phyloP scores from a whole-genome alignment of 2,329 filamentous ascomycete genomes.

The Arthrobotrys musiformis region DNA sequence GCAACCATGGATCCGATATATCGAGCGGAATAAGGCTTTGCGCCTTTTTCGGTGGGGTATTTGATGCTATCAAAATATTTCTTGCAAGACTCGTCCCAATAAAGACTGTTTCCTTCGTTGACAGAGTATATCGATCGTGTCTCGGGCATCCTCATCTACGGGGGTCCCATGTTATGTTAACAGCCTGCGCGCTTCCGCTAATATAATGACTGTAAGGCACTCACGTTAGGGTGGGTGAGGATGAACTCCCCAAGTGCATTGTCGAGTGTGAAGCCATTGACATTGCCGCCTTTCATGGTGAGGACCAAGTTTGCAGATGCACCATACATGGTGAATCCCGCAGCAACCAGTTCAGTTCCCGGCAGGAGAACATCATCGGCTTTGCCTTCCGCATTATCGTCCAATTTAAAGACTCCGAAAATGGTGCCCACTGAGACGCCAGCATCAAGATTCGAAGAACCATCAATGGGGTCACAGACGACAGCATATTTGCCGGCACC shows the following conservation, averaged over 20 bases:
- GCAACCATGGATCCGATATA: slow-evolving; percentile 99
- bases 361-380: slow-evolving; percentile 89
- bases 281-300: slow-evolving; percentile 89
- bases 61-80: slow-evolving; percentile 91
- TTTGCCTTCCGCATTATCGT: slow-evolving; percentile 77
- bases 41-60: slow-evolving; percentile 73
- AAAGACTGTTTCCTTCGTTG: slow-evolving; percentile 97
- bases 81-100: slow-evolving; percentile 91
- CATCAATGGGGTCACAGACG: slow-evolving; percentile 97
- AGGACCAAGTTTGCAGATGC: slow-evolving; percentile 95
- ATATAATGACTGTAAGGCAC: neutral
- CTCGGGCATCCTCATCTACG: slow-evolving; percentile 83
- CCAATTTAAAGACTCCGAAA: slow-evolving; percentile 91
- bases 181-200: slow-evolving; percentile 16
- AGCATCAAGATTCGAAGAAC: slow-evolving; percentile 95
- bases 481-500: slow-evolving; percentile 87
- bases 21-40: slow-evolving; percentile 91
- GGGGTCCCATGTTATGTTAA: neutral
- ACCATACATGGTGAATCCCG: slow-evolving; percentile 99
- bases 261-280: slow-evolving; percentile 98
- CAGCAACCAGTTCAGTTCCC: slow-evolving; percentile 88
- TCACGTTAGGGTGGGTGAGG: slow-evolving; percentile 83
- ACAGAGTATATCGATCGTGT: slow-evolving; percentile 91
- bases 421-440: slow-evolving; percentile 98
- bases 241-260: slow-evolving; percentile 98